A percentile compares a stretch with the other conserved stretches of the same genome.
phyloP scores from a whole-genome alignment of 2,329 filamentous ascomycete species.

The Pseudocercospora fijiensis region DNA sequence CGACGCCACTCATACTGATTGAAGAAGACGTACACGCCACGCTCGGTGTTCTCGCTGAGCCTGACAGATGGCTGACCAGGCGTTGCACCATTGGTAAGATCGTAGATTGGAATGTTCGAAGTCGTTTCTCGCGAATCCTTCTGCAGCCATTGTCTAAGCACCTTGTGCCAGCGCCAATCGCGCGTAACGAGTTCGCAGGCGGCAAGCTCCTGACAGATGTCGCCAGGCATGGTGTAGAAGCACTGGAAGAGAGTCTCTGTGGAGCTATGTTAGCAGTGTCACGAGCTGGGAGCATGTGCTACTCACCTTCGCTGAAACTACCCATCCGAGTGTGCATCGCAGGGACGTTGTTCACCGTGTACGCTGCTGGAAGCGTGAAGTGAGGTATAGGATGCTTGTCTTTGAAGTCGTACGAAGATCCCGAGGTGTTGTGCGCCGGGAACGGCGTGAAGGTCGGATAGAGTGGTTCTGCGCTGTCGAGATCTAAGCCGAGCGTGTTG shows the following conservation, averaged over 20 bases:
- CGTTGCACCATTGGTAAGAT: constrained; percentile 31
- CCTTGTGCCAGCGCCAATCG: constrained; percentile 57
- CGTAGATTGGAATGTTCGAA: constrained; percentile 35
- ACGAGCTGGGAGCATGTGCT: background rate
- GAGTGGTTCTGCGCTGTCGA: constrained; percentile 55
- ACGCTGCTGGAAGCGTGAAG: constrained; percentile 62
- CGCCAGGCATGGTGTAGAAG: constrained; percentile 66
- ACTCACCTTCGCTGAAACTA: constrained; percentile 39
- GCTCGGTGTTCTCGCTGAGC: constrained; percentile 49
- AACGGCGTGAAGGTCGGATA: constrained; percentile 66
- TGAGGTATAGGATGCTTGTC: constrained; percentile 58
- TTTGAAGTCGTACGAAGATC: constrained; percentile 45
- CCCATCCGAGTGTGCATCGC: constrained; percentile 48
- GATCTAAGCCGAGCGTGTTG: constrained; percentile 62
- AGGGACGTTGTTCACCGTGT: constrained; percentile 66
- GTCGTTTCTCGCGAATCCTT: constrained; percentile 49
- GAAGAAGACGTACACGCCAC: constrained; percentile 57
- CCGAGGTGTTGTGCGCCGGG: constrained; percentile 44
- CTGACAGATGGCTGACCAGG: constrained; percentile 42
- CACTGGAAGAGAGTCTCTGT: constrained; percentile 68
- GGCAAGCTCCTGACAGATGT: constrained; percentile 65
- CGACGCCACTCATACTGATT: constrained; percentile 54
- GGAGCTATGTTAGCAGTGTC: constrained; percentile 27
- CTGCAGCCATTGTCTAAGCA: constrained; percentile 56
- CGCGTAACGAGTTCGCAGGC: constrained; percentile 59